Conservation (phyloP, 108 stramenopile species). For the Chaetoceros tenuissimus region DNA sequence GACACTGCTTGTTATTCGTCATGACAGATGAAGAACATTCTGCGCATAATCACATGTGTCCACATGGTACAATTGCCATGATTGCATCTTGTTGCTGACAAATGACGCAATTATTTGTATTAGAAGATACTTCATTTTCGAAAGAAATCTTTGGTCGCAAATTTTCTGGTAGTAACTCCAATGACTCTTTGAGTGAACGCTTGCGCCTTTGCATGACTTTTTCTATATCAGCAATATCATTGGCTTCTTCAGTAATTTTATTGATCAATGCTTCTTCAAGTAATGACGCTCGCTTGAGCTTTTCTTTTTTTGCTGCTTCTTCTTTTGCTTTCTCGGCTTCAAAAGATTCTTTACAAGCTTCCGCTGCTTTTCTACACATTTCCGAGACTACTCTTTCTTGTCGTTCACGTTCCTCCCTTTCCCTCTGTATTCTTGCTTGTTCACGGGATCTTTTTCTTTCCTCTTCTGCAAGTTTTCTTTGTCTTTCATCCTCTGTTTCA, state of each 20-base stretch:
- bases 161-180: no score
- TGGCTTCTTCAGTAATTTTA: no score
- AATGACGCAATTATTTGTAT: constrained; percentile 5
- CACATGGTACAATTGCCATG: constrained; percentile 11
- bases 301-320: not conserved
- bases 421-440: not conserved
- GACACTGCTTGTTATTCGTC: not conserved
- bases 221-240: no score
- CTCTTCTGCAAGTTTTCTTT: constrained; percentile 3
- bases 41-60: constrained; percentile 10
- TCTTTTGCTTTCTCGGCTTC: constrained; percentile 6
- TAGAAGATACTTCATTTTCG: no score
- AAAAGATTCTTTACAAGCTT: no score
- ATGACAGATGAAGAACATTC: not conserved
- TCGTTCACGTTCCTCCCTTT: not conserved
- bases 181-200: no score
- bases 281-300: no score
- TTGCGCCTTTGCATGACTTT: no score
- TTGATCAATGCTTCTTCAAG: no score
- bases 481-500: not conserved
- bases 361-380: constrained; percentile 13
- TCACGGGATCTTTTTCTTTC: constrained; percentile 4
- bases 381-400: constrained; percentile 4
- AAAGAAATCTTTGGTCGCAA: no score
- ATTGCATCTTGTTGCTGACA: constrained; percentile 5